Evolutionary conservation across 1,284 basidiomycete species (phyloP), one percentile per base, ranked within the genome.

Genomic region (Sporisorium exsertum): DNA sequence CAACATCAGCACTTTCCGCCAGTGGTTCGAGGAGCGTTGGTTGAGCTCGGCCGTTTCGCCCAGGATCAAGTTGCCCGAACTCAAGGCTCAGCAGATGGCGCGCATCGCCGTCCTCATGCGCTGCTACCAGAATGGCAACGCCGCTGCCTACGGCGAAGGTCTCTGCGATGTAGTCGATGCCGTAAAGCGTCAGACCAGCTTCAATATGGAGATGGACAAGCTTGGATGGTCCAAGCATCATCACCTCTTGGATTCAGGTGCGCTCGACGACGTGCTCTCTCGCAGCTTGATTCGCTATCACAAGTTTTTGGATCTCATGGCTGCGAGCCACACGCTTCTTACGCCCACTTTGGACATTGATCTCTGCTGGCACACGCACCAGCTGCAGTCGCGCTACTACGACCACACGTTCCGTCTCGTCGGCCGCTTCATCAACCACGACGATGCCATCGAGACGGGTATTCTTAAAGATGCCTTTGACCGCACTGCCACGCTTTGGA

Each of bases 311-410:
- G 59, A 77, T 16, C 61, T 82, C 16, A 59, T 75, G 53, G 40
- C 61, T 0, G 32, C 29, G 5, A 51, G 47, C 18, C 35, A 49
- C 37, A 56, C 56, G 4, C 45, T 78, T 37, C 64, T 79, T 13
- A 67, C 69, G 40, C 81, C 79, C 1, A 81, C 79, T 8, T 52
- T 82, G 24, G 81, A 82, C 40, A 81, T 82, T 33, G 81, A 82
- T 54, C 72, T 82, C 13, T 57, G 46, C 47, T 82, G 79, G 77
- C 81, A 82, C 46, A 81, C 81, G 2, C 81, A 82, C 45, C 70
- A 75, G 58, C 74, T 82, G 13, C 49, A 59, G 16, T 46, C 53
- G 0, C 26, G 42, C 5, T 82, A 81, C 56, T 62, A 67, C 49
- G 52, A 63, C 10, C 72, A 81, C 26, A 67, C 58, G 7, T 61